Evolutionary conservation across 2,329 filamentous ascomycete genomes (phyloP), one percentile per base, ranked within the genome.

Genomic region (Hortaea werneckii): DNA sequence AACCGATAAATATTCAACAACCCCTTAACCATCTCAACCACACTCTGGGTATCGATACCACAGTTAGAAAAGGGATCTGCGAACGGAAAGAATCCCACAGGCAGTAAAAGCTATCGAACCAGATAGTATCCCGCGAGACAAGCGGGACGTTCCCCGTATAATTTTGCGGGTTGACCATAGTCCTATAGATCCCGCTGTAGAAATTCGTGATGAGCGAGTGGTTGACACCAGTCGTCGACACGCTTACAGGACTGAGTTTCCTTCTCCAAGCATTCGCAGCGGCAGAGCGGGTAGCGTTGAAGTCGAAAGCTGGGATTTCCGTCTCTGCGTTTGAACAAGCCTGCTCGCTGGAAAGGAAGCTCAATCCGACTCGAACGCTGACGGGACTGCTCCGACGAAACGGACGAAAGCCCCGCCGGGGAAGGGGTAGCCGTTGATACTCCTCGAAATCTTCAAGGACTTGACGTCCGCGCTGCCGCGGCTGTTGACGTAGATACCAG

Each of bases 1-100:
- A 85, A 73, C 73, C 54, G 84, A 74, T 45, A 86, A 49, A 83
- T 77, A 51, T 85, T 82, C 45, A 87, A 75, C 40, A 85, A 67
- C 1, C 80, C 83, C 10, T 82, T 73, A 38, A 86, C 73, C 47
- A 80, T 75, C 54, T 83, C 80, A 56, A 82, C 78, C 55, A 85
- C 79, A 2, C 74, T 71, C 0, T 58, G 61, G 0, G 82, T 82
- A 45, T 83, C 76, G 1, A 85, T 61, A 26, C n/a, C n/a, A 86
- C 69, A 26, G 85, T 81, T 51, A 82, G 71, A 1, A 87, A 70
- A 0, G 80, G 65, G 0, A 78, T 83, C 1, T 77, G 75, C 57
- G 79, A 85, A 27, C 82, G 78, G 60, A 84, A 82, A 53, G 71
- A 58, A 53, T 72, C 66, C 82, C 83, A 86, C n/a, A 83, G 20